phyloP scores from a whole-genome alignment of 75 land plant species.

The Ceratopteris richardii region DNA sequence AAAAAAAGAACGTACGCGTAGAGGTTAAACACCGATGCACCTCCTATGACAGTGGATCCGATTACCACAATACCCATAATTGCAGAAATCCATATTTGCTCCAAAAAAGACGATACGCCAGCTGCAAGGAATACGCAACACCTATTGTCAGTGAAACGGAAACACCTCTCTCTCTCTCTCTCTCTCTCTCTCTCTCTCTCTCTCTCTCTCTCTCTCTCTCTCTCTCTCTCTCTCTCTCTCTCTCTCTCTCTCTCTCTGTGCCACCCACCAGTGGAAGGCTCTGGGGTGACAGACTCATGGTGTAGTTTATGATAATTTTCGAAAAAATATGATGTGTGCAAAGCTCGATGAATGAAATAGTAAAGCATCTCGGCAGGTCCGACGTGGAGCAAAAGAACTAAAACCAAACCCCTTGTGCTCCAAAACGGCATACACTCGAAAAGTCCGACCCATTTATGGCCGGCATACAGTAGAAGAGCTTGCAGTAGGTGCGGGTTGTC shows the following conservation, averaged over 20 bases:
- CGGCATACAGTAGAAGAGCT: slow-evolving; percentile 32
- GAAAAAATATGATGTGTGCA: slow-evolving; percentile 40
- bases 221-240: background rate
- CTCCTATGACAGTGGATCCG: slow-evolving; percentile 46
- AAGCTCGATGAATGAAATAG: slow-evolving; percentile 50
- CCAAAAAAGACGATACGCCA: slow-evolving; percentile 51
- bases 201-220: background rate
- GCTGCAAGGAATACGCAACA: slow-evolving; percentile 36
- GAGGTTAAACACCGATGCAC: slow-evolving; percentile 44
- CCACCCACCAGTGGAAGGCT: slow-evolving; percentile 44
- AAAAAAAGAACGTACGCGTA: slow-evolving; percentile 47
- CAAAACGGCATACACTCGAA: slow-evolving; percentile 36
- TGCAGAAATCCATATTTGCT: slow-evolving; percentile 42
- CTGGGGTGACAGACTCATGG: slow-evolving; percentile 49
- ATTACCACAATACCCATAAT: slow-evolving; percentile 45
- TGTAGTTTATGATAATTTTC: slow-evolving; percentile 52
- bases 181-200: background rate
- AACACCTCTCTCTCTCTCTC: background rate
- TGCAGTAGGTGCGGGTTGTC: slow-evolving; percentile 66
- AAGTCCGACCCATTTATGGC: slow-evolving; percentile 28
- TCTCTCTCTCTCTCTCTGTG: background rate
- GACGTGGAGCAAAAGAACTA: slow-evolving; percentile 39
- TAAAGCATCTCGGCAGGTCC: slow-evolving; percentile 48
- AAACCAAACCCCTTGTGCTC: slow-evolving; percentile 36
- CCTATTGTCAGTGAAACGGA: background rate